Conservation (phyloP, 495 filamentous ascomycete genomes). For the Aspergillus wentii region DNA sequence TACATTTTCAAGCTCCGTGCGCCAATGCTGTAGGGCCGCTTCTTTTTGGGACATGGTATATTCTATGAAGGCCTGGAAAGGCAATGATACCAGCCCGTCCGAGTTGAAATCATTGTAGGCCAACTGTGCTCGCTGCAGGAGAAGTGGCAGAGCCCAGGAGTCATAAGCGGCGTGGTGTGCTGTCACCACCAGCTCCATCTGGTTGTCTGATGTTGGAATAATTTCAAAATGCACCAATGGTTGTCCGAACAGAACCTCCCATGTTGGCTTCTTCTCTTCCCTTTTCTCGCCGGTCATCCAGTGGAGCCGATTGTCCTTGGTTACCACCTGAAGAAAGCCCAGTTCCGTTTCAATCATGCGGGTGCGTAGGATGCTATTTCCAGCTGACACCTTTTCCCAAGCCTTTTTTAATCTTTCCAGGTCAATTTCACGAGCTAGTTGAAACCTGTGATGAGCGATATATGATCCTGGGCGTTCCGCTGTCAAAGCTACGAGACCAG, state of each 20-base stretch:
- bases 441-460: slow-evolving; percentile 24
- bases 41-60: too few relatives aligned
- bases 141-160: slow-evolving; percentile 12
- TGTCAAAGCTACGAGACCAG: slow-evolving; percentile 50
- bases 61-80: too few relatives aligned
- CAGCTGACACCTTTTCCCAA: slow-evolving; percentile 27
- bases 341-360: too few relatives aligned
- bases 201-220: background rate
- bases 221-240: too few relatives aligned
- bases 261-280: too few relatives aligned
- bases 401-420: slow-evolving; percentile 29
- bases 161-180: slow-evolving; percentile 32
- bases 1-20: too few relatives aligned
- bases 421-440: slow-evolving; percentile 20
- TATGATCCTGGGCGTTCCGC: slow-evolving; percentile 22
- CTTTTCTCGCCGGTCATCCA: slow-evolving; percentile 3
- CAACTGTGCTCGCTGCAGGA: slow-evolving; percentile 8
- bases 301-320: too few relatives aligned
- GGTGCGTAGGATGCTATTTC: slow-evolving; percentile 36
- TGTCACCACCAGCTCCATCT: slow-evolving; percentile 20
- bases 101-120: slow-evolving; percentile 28
- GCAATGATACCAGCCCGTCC: slow-evolving; percentile 5
- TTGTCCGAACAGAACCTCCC: too few relatives aligned
- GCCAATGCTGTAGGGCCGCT: too few relatives aligned
- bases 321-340: too few relatives aligned